A percentile compares a stretch with the other conserved stretches of the same genome.
Evolutionary conservation across 169 alveolate genomes (phyloP).

Genomic region (Sarcocystis neurona): DNA sequence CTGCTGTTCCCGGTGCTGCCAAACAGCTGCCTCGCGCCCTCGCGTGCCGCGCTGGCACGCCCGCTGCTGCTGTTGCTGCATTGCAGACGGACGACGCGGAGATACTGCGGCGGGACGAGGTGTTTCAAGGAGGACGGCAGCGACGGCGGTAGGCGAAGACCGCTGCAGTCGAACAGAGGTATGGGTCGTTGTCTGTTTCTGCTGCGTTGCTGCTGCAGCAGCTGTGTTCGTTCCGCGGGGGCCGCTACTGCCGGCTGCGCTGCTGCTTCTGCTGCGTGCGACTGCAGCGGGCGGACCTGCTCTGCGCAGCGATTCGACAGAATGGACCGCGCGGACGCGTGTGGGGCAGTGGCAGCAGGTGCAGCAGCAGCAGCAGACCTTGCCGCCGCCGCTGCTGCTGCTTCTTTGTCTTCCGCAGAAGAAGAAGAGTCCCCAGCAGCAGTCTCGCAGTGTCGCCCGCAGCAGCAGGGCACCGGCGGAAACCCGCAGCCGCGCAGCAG

Average conservation of each 20-base stretch:
- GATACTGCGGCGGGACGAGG: constrained; percentile 34
- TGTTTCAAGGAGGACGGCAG: neutral
- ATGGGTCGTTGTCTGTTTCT: too few species aligned
- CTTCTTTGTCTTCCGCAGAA: too few species aligned
- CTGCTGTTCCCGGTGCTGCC: constrained; percentile 8
- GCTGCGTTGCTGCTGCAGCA: neutral
- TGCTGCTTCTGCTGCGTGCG: neutral
- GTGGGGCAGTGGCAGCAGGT: too few species aligned
- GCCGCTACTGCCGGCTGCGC: neutral
- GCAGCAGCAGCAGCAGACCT: too few species aligned
- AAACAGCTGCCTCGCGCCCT: neutral
- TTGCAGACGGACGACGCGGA: neutral
- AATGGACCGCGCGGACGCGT: too few species aligned
- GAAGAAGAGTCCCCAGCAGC: too few species aligned
- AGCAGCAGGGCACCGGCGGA: too few species aligned
- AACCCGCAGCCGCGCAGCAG: too few species aligned
- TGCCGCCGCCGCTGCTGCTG: too few species aligned
- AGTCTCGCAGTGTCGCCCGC: too few species aligned
- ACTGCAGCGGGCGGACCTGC: neutral
- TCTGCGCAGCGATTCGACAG: too few species aligned
- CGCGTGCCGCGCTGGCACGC: neutral
- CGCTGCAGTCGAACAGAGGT: neutral
- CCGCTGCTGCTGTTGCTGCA: constrained; percentile 3
- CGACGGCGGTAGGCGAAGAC: neutral
- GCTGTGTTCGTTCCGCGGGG: neutral